phyloP scores from a whole-genome alignment of 495 filamentous ascomycete species.

The Xylaria curta region DNA sequence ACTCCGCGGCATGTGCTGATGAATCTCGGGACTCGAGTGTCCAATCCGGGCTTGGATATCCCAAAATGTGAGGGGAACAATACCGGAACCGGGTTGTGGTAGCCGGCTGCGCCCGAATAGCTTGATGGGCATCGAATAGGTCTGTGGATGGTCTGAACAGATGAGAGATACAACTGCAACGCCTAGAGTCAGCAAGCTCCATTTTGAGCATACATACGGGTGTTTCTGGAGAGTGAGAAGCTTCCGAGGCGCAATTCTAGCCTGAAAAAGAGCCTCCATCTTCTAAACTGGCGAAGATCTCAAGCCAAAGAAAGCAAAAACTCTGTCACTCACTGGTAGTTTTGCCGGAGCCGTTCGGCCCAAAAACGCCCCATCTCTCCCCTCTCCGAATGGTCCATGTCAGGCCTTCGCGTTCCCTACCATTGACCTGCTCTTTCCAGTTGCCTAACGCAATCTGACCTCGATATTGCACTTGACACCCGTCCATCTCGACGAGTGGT shows the following conservation, averaged over 20 bases:
- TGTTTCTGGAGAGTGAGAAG: not conserved
- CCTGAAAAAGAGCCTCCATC: not conserved
- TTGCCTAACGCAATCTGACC: conserved; percentile 75
- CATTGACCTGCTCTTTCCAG: conserved; percentile 68
- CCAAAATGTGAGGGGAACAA: conserved; percentile 83
- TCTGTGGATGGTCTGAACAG: conserved; percentile 93
- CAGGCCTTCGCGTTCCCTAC: conserved; percentile 61
- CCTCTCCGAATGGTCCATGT: conserved; percentile 84
- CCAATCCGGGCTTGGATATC: conserved; percentile 90
- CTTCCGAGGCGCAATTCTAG: not conserved
- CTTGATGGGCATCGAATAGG: conserved; percentile 85
- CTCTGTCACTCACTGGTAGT: conserved; percentile 63
- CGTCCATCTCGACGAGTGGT: conserved; percentile 82
- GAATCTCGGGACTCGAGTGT: conserved; percentile 91
- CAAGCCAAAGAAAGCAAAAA: not conserved
- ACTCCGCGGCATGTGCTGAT: conserved; percentile 85
- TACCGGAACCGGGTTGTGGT: conserved; percentile 66
- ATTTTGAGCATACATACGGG: not conserved
- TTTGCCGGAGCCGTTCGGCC: conserved; percentile 89
- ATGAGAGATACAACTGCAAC: conserved; percentile 75
- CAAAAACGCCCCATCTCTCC: conserved; percentile 89
- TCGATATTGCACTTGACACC: conserved; percentile 81
- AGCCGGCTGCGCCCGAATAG: conserved; percentile 84
- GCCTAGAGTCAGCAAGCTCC: not conserved
- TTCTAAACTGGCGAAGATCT: not conserved